Evolutionary conservation across 352 stramenopile species (phyloP), one percentile per base, ranked within the genome.

Genomic region (Globisporangium acanthophoron): DNA sequence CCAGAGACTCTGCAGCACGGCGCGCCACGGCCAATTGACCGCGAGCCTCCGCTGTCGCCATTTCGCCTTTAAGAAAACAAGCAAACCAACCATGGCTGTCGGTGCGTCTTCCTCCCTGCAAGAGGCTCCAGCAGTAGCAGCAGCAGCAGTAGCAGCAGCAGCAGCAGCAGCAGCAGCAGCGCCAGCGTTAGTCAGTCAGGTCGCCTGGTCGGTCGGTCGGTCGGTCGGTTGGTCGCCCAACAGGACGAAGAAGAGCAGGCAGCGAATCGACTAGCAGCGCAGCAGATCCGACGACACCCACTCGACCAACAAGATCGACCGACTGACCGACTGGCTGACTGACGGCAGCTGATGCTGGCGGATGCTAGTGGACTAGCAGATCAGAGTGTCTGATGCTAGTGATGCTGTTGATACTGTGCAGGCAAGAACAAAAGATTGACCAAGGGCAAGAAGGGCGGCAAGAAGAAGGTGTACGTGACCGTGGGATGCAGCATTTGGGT

Each of bases 371-470:
- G 9, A 41, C 35, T 41, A 13, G 35, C 35, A 41, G 35, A 11
- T 13, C 35, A 9, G 35, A 41, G 35, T 35, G 3, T 41, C 35
- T 60, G 27, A 62, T 27, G 33, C 44, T 44, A 3, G 7, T 54
- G 16, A 15, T 37, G 12, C 27, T 53, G 29, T 5, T 52, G 44
- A 7, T 56, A 49, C 39, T 41, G 33, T 37, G 35, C 70, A 93
- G 86, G 86, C 77, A 96, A 96, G 68, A 96, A 96, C 82, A 96
- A 96, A 82, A 73, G 85, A 65, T 80, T 96, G 70, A 93, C 85
- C 74, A 94, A 94, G 78, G 82, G 86, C 66, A 96, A 96, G 81
- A 96, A 96, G 80, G 86, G 86, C 65, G 85, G 85, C 78, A 96
- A 96, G 83, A 96, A 94, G 80, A 94, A 94, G 79, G 81, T 89